Evolutionary conservation across 2,329 filamentous ascomycete species (phyloP).

Genomic region (Exophiala aquamarina): DNA sequence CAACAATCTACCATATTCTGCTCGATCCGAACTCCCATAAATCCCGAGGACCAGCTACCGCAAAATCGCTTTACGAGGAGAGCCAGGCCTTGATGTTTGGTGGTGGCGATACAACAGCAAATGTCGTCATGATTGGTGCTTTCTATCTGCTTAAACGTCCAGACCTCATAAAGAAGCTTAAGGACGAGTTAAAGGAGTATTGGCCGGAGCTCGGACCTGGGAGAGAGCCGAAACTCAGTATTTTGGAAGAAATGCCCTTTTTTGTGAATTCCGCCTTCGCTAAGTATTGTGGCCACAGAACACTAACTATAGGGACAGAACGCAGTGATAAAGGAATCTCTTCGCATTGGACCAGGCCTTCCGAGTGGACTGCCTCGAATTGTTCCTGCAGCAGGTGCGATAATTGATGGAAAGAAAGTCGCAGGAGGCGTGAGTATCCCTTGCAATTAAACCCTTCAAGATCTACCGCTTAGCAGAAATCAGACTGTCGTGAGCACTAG

Average conservation of each 20-base stretch:
- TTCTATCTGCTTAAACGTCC: constrained; percentile 42
- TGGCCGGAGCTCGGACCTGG: constrained; percentile 37
- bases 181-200: constrained; percentile 37
- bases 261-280: constrained; percentile 19
- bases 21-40: constrained; percentile 33
- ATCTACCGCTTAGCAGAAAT: too few species aligned
- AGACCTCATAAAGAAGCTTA: constrained; percentile 34
- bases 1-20: constrained; percentile 40
- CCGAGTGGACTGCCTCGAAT: constrained; percentile 30
- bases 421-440: constrained; percentile 22
- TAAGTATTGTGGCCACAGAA: too few species aligned
- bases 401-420: constrained; percentile 21
- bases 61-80: constrained; percentile 44
- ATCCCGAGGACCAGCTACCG: constrained; percentile 33
- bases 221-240: background rate
- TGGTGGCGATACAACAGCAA: constrained; percentile 47
- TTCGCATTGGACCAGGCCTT: constrained; percentile 38
- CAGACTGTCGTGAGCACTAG: constrained; percentile 33
- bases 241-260: constrained; percentile 38
- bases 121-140: constrained; percentile 42
- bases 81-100: constrained; percentile 48
- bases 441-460: background rate
- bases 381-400: constrained; percentile 27
- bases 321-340: constrained; percentile 40
- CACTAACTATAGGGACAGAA: constrained; percentile 22